Conservation (phyloP, 1,284 basidiomycete species). For the Boletus subluridellus region DNA sequence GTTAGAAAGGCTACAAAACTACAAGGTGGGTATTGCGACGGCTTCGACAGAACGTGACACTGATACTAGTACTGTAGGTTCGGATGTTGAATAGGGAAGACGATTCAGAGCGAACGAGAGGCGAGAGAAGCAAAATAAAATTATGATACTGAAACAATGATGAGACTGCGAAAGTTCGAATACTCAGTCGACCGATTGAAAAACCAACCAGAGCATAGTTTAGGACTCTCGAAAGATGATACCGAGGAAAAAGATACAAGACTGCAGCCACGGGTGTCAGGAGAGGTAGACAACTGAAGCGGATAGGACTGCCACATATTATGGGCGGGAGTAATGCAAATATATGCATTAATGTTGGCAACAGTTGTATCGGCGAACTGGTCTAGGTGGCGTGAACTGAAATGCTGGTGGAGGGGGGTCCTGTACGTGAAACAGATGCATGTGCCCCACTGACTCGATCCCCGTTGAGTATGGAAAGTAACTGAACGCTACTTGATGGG, state of each 20-base stretch:
- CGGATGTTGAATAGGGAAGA: conserved; percentile 10
- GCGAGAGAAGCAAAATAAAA: conserved; percentile 28
- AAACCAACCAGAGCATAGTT: conserved; percentile 27
- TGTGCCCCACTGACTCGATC: conserved; percentile 17
- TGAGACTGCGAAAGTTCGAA: conserved; percentile 24
- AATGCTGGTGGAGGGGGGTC: conserved; percentile 8
- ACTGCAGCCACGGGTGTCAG: conserved; percentile 2
- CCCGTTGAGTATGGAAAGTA: conserved; percentile 38
- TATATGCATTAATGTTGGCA: conserved; percentile 15
- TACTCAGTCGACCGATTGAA: conserved; percentile 19
- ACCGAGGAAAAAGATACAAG: conserved; percentile 17
- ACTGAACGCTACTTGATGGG: conserved; percentile 30
- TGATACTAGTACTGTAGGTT: conserved; percentile 36
- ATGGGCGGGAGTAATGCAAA: conserved; percentile 19
- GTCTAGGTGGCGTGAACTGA: conserved; percentile 30
- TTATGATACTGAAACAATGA: conserved; percentile 31
- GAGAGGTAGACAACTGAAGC: conserved; percentile 1
- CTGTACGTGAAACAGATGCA: conserved; percentile 12
- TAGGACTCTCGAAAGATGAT: conserved; percentile 14
- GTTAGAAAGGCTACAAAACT: conserved; percentile 36
- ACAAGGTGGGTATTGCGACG: conserved; percentile 36
- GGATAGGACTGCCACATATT: conserved; percentile 6
- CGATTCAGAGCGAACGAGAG: conserved; percentile 20
- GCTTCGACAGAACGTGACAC: conserved; percentile 24
- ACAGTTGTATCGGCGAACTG: conserved; percentile 1